phyloP scores from a whole-genome alignment of 1,284 basidiomycete species.

The Sutorius eximius region DNA sequence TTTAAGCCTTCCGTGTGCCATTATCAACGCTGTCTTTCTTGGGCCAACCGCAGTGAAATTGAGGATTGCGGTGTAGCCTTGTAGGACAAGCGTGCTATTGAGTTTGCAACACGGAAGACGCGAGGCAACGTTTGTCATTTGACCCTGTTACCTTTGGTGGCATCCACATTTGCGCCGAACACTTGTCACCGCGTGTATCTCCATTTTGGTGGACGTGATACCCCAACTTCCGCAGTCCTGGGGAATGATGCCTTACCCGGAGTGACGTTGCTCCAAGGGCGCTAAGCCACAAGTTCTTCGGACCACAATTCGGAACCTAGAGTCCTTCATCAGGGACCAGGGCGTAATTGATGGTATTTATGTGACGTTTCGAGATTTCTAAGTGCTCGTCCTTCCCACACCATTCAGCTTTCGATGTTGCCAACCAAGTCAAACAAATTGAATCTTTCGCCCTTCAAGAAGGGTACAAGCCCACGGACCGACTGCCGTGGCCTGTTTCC shows the following conservation, averaged over 20 bases:
- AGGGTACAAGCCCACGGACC: conserved; percentile 12
- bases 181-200: not conserved
- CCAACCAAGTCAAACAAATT: conserved; percentile 10
- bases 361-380: conserved; percentile 9
- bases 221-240: not conserved
- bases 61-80: too few relatives aligned
- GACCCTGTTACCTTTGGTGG: not conserved
- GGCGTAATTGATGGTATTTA: not conserved
- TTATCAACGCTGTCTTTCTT: not conserved
- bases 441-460: conserved; percentile 25
- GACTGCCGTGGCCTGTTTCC: conserved; percentile 27
- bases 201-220: conserved; percentile 8
- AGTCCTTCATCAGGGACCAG: not conserved
- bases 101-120: conserved; percentile 17
- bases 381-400: not conserved
- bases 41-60: not conserved
- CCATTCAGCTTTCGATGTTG: conserved; percentile 9
- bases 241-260: not conserved
- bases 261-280: not conserved
- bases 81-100: not conserved
- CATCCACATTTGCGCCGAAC: conserved; percentile 8
- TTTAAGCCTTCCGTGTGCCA: too few relatives aligned
- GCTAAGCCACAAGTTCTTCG: not conserved
- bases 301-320: not conserved
- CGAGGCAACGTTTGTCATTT: conserved; percentile 11